These are phyloP conservation scores for Termitomyces bulborhizus DNA, from an alignment of 768 basidiomycete species.

Conservation along the genomic window DNA sequence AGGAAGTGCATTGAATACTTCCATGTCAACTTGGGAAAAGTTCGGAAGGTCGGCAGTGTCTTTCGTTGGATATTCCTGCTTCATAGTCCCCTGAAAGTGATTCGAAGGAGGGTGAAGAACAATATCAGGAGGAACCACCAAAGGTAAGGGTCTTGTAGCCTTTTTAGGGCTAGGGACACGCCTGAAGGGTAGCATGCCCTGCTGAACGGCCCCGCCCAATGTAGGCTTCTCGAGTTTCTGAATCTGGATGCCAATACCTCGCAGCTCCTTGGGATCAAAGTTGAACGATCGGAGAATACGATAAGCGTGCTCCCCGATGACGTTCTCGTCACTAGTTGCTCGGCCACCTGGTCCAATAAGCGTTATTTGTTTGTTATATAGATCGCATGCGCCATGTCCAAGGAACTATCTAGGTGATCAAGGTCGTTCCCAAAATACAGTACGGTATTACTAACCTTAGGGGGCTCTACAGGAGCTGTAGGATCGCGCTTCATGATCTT, in stretches of 20 bases:
- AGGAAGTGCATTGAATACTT: conserved; percentile 67
- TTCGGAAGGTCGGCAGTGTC: conserved; percentile 47
- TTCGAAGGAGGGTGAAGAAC: conserved; percentile 16
- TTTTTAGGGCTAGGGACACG: conserved; percentile 13
- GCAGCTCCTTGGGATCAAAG: conserved; percentile 81
- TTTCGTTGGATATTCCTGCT: conserved; percentile 13
- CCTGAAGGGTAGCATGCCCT: conserved; percentile 57
- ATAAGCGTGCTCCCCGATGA: conserved; percentile 77
- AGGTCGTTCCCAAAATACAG: neutral
- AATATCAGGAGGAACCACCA: conserved; percentile 9
- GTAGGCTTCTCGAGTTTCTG: conserved; percentile 70
- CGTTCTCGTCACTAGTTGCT: conserved; percentile 65
- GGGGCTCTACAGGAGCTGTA: conserved; percentile 79
- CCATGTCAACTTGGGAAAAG: conserved; percentile 70
- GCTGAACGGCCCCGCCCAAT: conserved; percentile 30
- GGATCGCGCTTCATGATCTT: conserved; percentile 88
- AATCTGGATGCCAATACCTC: conserved; percentile 89
- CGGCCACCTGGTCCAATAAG: conserved; percentile 54
- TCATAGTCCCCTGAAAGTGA: conserved; percentile 4
- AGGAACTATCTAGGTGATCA: conserved; percentile 55
- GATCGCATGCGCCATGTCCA: conserved; percentile 83
- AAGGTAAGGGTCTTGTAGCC: conserved; percentile 2
- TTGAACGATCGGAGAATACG: conserved; percentile 63
- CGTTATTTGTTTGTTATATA: conserved; percentile 68
- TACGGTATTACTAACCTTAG: conserved; percentile 56